Conservation (phyloP, 176 grass and related monocot species). For the Rhynchospora pubera region DNA sequence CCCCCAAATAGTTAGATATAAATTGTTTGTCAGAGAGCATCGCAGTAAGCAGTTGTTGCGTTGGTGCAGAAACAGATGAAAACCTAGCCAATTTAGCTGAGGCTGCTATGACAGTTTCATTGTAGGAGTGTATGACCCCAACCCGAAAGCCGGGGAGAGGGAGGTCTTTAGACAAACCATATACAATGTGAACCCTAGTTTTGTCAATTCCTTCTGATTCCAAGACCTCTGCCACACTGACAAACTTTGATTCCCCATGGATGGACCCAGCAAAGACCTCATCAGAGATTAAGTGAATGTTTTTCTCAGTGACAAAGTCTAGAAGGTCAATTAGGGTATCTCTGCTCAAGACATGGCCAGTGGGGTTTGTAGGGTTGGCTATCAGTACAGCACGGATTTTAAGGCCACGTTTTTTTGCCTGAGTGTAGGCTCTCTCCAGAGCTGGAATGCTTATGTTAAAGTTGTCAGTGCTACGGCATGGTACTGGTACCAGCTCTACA, state of each 20-base stretch:
- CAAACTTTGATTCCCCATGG: conserved; percentile 54
- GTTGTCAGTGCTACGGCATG: conserved; percentile 84
- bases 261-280: conserved; percentile 92
- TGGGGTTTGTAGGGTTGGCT: conserved; percentile 84
- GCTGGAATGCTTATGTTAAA: conserved; percentile 67
- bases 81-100: conserved; percentile 80
- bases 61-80: conserved; percentile 68
- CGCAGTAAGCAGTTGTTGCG: conserved; percentile 53
- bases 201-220: conserved; percentile 60
- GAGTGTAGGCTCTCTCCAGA: conserved; percentile 81
- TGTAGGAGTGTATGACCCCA: conserved; percentile 77
- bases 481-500: conserved; percentile 84
- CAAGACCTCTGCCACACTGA: conserved; percentile 56
- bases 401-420: conserved; percentile 79
- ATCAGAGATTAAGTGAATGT: conserved; percentile 94
- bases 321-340: conserved; percentile 65
- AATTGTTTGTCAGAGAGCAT: conserved; percentile 84
- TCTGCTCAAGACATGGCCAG: conserved; percentile 64
- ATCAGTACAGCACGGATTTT: conserved; percentile 87
- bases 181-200: conserved; percentile 87
- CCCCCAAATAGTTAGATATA: conserved; percentile 51
- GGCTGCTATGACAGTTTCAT: conserved; percentile 56
- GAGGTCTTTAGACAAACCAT: conserved; percentile 80
- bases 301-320: conserved; percentile 69
- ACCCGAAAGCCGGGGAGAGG: conserved; percentile 74